Percentiles rank a stretch among this genome's conserved stretches.
phyloP scores from a whole-genome alignment of 73 alveolate species.

The Diophrys appendiculata region DNA sequence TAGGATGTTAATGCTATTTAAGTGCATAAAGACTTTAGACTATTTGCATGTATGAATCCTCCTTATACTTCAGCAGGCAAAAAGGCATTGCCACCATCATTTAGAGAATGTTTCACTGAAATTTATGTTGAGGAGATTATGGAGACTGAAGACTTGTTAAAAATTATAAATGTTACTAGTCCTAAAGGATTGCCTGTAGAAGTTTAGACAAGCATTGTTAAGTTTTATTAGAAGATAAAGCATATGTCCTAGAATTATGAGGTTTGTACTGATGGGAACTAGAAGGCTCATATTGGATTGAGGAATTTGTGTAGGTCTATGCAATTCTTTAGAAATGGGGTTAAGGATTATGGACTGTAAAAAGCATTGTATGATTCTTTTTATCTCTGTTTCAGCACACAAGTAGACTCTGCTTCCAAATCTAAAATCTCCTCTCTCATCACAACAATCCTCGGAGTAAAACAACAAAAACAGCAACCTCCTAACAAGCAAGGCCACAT shows the following conservation, averaged over 20 bases:
- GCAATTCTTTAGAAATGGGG: constrained; percentile 16
- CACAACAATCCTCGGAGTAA: background rate
- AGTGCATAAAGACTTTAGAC: constrained; percentile 92
- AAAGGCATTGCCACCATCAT: constrained; percentile 80
- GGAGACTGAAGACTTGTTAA: constrained; percentile 76
- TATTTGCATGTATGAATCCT: constrained; percentile 99
- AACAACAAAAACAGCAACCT: no score
- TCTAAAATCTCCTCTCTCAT: background rate
- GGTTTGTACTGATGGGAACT: background rate
- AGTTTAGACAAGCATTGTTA: background rate
- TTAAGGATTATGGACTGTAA: background rate
- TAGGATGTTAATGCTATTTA: constrained; percentile 75
- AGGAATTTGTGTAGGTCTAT: constrained; percentile 56
- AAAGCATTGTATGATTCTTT: constrained; percentile 49
- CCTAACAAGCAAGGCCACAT: background rate
- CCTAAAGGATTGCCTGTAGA: background rate
- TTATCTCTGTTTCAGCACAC: constrained; percentile 57
- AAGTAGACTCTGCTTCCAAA: constrained; percentile 40
- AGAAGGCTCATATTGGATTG: constrained; percentile 43
- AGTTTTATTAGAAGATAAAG: no score
- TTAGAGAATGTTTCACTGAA: constrained; percentile 93
- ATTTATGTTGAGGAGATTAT: constrained; percentile 90
- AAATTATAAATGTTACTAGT: constrained; percentile 45
- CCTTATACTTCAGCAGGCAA: constrained; percentile 90
- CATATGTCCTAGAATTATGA: background rate